Percentiles rank a stretch among this genome's conserved stretches.
Evolutionary conservation across 2,329 filamentous ascomycete genomes (phyloP).

Genomic region (Cercospora sojina): DNA sequence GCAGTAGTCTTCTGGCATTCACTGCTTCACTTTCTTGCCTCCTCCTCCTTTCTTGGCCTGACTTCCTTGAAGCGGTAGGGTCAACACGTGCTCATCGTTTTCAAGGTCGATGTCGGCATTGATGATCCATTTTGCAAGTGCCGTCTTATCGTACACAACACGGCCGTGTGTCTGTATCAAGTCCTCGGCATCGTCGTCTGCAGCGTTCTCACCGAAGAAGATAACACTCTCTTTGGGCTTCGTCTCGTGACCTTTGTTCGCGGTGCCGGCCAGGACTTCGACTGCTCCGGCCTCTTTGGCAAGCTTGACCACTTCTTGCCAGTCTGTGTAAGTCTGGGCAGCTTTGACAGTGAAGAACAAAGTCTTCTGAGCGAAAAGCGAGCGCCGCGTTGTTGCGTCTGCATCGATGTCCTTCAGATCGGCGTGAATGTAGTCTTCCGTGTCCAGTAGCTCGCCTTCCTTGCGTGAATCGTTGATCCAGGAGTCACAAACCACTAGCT

Average conservation of each 20-base stretch:
- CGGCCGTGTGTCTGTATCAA: constrained; percentile 39
- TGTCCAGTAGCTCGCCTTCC: constrained; percentile 25
- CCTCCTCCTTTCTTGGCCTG: background rate
- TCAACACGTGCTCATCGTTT: constrained; percentile 41
- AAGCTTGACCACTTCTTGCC: constrained; percentile 43
- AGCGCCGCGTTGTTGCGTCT: constrained; percentile 34
- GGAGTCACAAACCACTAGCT: constrained; percentile 48
- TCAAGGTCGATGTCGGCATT: constrained; percentile 44
- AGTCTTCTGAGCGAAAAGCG: constrained; percentile 51
- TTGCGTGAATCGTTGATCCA: constrained; percentile 47
- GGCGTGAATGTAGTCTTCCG: constrained; percentile 10
- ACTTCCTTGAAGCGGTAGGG: constrained; percentile 2
- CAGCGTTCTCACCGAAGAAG: constrained; percentile 40
- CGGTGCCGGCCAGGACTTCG: constrained; percentile 29
- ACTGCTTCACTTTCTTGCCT: constrained; percentile 10
- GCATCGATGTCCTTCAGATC: constrained; percentile 32
- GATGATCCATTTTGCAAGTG: constrained; percentile 47
- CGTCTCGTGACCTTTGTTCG: constrained; percentile 28
- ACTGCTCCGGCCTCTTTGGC: constrained; percentile 42
- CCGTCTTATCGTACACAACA: constrained; percentile 45
- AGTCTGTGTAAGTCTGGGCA: constrained; percentile 39
- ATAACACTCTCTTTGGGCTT: constrained; percentile 32
- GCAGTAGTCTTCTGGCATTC: background rate
- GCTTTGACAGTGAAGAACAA: constrained; percentile 49
- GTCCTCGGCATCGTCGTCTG: constrained; percentile 39